These are phyloP conservation scores for Jamesozyma lodderae DNA, from an alignment of 805 yeast species.

Conservation along the genomic window DNA sequence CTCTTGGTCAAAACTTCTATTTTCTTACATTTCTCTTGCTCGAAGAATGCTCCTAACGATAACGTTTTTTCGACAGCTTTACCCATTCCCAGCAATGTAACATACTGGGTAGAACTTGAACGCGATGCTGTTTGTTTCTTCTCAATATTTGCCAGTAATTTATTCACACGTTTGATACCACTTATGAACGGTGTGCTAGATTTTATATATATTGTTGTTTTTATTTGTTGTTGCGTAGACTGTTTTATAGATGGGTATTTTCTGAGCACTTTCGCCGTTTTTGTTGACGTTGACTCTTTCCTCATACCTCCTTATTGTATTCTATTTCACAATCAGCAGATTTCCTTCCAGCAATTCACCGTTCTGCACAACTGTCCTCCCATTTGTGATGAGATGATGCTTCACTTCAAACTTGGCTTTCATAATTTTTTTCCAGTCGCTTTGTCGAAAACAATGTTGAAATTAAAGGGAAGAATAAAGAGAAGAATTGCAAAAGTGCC, in stretches of 20 bases:
- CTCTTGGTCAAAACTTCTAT: constrained; percentile 59
- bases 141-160: constrained; percentile 38
- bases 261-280: constrained; percentile 5
- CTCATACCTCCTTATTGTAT: too few species aligned
- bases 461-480: too few species aligned
- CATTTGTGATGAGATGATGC: too few species aligned
- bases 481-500: too few species aligned
- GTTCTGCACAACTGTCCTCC: too few species aligned
- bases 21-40: constrained; percentile 38
- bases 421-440: too few species aligned
- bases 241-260: constrained; percentile 22
- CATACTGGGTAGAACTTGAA: constrained; percentile 34
- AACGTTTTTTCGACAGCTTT: constrained; percentile 54
- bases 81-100: constrained; percentile 70
- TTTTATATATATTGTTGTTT: constrained; percentile 49
- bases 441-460: too few species aligned
- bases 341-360: too few species aligned
- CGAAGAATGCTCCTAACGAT: constrained; percentile 54
- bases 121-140: constrained; percentile 29
- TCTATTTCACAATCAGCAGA: too few species aligned
- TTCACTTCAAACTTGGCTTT: too few species aligned
- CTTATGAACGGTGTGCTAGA: constrained; percentile 63
- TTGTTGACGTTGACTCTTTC: too few species aligned
- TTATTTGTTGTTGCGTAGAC: constrained; percentile 35
- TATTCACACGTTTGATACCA: constrained; percentile 56